phyloP scores from a whole-genome alignment of 495 filamentous ascomycete species.

The Penicillium herquei region DNA sequence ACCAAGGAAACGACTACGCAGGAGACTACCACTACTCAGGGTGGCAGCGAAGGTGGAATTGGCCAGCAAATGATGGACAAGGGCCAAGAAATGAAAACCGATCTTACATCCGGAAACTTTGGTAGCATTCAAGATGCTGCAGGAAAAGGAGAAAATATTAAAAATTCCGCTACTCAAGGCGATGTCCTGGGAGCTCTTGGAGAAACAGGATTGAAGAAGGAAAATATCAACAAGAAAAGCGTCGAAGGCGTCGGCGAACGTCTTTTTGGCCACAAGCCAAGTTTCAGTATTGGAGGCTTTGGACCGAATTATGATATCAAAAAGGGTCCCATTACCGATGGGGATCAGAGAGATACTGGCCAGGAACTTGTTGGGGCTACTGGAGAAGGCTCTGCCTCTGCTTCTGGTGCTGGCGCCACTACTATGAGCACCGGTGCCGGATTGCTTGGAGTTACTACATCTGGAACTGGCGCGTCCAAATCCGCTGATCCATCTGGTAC shows the following conservation, averaged over 20 bases:
- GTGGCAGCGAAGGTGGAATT: constrained; percentile 10
- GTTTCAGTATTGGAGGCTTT: constrained; percentile 2
- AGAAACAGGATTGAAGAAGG: constrained; percentile 5
- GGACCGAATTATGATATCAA: constrained; percentile 23
- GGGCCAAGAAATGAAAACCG: constrained; percentile 9
- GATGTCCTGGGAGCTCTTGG: constrained; percentile 4
- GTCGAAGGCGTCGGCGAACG: constrained; percentile 7
- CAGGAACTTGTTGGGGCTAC: constrained; percentile 1
- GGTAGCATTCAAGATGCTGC: constrained; percentile 9
- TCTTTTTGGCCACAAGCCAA: constrained; percentile 5
- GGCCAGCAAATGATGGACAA: constrained; percentile 11
- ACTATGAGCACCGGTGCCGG: neutral
- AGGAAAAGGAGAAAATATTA: constrained; percentile 12
- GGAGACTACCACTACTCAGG: constrained; percentile 2
- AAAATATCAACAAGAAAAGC: constrained; percentile 8
- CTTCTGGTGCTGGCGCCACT: neutral
- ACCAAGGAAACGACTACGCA: constrained; percentile 14
- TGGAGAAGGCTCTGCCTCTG: neutral
- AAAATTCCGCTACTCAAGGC: constrained; percentile 2
- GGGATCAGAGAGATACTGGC: constrained; percentile 13
- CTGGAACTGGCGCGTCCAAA: neutral
- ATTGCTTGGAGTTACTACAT: neutral
- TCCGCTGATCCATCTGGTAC: neutral
- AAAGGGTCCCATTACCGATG: constrained; percentile 21
- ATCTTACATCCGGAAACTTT: constrained; percentile 15